Percentiles rank a stretch among this genome's conserved stretches.
Conservation (phyloP, 495 filamentous ascomycete genomes). For the Hyaloscypha variabilis region DNA sequence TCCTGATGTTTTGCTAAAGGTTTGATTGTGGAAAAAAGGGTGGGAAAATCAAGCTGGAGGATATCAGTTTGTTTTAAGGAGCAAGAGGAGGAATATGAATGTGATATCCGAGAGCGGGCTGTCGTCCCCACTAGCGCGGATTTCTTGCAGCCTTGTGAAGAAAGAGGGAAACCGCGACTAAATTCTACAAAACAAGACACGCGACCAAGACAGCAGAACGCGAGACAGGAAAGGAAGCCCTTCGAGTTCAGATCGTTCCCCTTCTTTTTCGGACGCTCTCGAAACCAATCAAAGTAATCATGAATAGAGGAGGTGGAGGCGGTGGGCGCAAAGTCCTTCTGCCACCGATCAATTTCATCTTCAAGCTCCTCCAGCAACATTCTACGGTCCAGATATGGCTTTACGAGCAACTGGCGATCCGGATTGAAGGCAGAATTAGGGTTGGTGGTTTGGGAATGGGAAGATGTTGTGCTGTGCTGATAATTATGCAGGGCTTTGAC, state of each 20-base stretch:
- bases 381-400: constrained; percentile 92
- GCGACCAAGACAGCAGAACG: constrained; percentile 1
- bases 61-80: background rate
- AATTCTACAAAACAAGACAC: background rate
- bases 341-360: constrained; percentile 98
- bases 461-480: constrained; percentile 22
- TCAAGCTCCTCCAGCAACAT: constrained; percentile 90
- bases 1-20: background rate
- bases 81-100: background rate
- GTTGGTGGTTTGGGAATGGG: constrained; percentile 48
- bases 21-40: background rate
- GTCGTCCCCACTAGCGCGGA: background rate
- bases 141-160: constrained; percentile 1
- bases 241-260: background rate
- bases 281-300: constrained; percentile 37
- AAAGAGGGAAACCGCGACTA: background rate
- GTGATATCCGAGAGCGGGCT: constrained; percentile 1
- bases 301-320: constrained; percentile 81
- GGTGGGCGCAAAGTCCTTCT: constrained; percentile 87
- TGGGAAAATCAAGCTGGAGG: background rate
- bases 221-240: background rate
- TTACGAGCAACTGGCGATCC: constrained; percentile 89
- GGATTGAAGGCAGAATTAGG: constrained; percentile 94
- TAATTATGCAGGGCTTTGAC: constrained; percentile 74
- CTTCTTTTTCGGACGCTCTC: background rate